A percentile compares a stretch with the other conserved stretches of the same genome.
Conservation (phyloP, 352 stramenopile species). For the Pythium oligandrum region DNA sequence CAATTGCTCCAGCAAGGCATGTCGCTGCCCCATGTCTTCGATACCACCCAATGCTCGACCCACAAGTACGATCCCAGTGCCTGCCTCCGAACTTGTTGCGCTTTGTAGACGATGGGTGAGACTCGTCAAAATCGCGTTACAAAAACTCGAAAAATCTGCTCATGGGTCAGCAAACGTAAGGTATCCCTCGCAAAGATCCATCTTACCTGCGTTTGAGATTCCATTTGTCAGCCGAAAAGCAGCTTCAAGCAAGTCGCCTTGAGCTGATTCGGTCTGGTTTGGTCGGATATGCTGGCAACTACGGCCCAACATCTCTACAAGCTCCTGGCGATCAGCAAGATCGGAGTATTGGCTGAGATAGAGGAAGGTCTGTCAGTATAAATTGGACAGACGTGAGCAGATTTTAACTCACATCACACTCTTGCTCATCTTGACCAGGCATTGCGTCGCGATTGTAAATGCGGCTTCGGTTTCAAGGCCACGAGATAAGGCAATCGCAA, state of each 20-base stretch:
- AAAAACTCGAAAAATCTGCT: neutral
- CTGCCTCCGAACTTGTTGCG: constrained; percentile 20
- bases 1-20: constrained; percentile 34
- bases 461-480: constrained; percentile 45
- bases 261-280: neutral
- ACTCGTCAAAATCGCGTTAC: constrained; percentile 3
- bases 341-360: constrained; percentile 56
- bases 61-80: constrained; percentile 35
- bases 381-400: neutral
- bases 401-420: constrained; percentile 39
- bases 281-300: constrained; percentile 11
- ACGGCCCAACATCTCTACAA: constrained; percentile 20
- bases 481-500: constrained; percentile 36
- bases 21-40: constrained; percentile 23
- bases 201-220: constrained; percentile 41
- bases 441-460: constrained; percentile 36
- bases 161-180: too few species aligned
- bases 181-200: too few species aligned
- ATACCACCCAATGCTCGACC: constrained; percentile 51
- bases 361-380: constrained; percentile 1
- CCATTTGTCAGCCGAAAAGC: constrained; percentile 48
- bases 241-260: constrained; percentile 59
- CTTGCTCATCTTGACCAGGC: constrained; percentile 42
- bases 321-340: constrained; percentile 35
- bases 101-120: constrained; percentile 29